phyloP scores from a whole-genome alignment of 2,329 filamentous ascomycete genomes.

The Zymoseptoria ardabiliae region DNA sequence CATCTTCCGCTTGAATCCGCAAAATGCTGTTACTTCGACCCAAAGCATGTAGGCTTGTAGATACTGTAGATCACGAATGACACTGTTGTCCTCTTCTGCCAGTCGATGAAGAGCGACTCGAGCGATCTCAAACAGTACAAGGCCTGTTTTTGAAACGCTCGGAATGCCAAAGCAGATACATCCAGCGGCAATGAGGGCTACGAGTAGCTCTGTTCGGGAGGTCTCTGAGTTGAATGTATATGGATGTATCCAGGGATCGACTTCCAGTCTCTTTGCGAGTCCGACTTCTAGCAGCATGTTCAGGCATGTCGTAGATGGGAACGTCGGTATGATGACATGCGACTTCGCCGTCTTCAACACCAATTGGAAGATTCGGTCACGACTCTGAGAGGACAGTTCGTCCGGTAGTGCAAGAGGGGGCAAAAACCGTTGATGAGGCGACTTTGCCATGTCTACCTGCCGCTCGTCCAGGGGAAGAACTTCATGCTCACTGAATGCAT shows the following conservation, averaged over 20 bases:
- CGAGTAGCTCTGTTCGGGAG: slow-evolving; percentile 23
- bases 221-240: slow-evolving; percentile 24
- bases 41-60: slow-evolving; percentile 19
- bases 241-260: slow-evolving; percentile 30
- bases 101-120: slow-evolving; percentile 24
- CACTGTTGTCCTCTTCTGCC: slow-evolving; percentile 27
- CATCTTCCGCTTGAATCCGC: slow-evolving; percentile 15
- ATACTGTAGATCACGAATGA: slow-evolving; percentile 18
- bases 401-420: slow-evolving; percentile 23
- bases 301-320: slow-evolving; percentile 26
- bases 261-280: slow-evolving; percentile 28
- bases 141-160: slow-evolving; percentile 25
- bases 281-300: slow-evolving; percentile 29
- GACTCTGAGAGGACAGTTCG: slow-evolving; percentile 15
- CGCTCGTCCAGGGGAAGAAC: slow-evolving; percentile 23
- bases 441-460: slow-evolving; percentile 24
- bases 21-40: slow-evolving; percentile 15
- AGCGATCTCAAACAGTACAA: slow-evolving; percentile 27
- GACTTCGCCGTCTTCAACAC: slow-evolving; percentile 26
- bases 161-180: slow-evolving; percentile 30
- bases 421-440: slow-evolving; percentile 25
- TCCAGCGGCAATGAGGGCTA: slow-evolving; percentile 26
- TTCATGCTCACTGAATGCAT: slow-evolving; percentile 27
- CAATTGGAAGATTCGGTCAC: slow-evolving; percentile 28
- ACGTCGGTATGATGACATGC: slow-evolving; percentile 25